Evolutionary conservation across 768 basidiomycete genomes (phyloP).

Genomic region (Psilocybe sp.): DNA sequence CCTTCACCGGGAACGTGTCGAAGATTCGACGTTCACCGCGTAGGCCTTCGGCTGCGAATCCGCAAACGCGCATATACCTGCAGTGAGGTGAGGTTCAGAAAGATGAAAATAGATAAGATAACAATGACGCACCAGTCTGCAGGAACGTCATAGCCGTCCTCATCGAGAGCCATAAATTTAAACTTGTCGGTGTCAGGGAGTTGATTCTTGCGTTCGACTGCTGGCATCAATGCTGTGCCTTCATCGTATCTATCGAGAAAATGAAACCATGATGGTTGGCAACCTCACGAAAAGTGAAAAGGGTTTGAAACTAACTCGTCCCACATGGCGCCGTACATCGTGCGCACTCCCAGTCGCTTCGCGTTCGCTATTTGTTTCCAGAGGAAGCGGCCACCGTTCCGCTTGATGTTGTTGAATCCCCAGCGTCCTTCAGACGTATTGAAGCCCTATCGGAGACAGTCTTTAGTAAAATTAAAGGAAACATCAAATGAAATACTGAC

Average conservation of each 20-base stretch:
- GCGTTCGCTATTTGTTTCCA: conserved; percentile 80
- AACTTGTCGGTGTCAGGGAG: conserved; percentile 61
- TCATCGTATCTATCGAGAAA: conserved; percentile 64
- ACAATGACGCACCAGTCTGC: conserved; percentile 65
- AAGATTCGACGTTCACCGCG: conserved; percentile 60
- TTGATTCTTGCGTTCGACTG: conserved; percentile 52
- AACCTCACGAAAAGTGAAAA: conserved; percentile 6
- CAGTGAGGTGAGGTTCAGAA: background rate
- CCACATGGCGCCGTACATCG: conserved; percentile 85
- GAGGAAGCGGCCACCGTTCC: conserved; percentile 73
- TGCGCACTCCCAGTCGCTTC: conserved; percentile 55
- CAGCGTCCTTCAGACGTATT: conserved; percentile 72
- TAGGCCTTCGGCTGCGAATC: conserved; percentile 67
- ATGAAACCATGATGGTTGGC: background rate
- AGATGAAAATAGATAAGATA: conserved; percentile 5
- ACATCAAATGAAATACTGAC: conserved; percentile 41
- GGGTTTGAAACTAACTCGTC: conserved; percentile 55
- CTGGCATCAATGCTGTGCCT: conserved; percentile 81
- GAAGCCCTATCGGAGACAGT: conserved; percentile 46
- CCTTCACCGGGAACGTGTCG: conserved; percentile 67
- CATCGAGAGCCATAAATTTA: conserved; percentile 70
- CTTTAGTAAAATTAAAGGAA: background rate
- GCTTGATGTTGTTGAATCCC: conserved; percentile 67
- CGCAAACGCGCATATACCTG: conserved; percentile 81
- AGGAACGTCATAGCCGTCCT: conserved; percentile 74